A percentile compares a stretch with the other conserved stretches of the same genome.
Conservation (phyloP, 1,284 basidiomycete genomes). For the Cutaneotrichosporon arboriforme region DNA sequence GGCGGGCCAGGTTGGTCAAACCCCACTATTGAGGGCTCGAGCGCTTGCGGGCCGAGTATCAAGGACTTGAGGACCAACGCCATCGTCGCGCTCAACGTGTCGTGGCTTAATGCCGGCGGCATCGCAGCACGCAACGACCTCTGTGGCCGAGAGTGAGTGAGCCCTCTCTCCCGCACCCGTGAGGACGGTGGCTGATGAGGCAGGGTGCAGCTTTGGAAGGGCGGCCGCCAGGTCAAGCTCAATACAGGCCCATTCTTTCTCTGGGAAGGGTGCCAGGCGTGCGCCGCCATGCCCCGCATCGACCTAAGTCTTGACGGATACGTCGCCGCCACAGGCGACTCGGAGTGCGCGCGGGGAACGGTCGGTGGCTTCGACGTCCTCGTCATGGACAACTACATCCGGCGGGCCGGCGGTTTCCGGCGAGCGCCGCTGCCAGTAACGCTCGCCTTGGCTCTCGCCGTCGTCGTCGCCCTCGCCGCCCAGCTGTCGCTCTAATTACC, state of each 20-base stretch:
- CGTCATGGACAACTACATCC: constrained; percentile 14
- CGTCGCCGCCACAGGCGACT: constrained; percentile 11
- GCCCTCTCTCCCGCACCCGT: background rate
- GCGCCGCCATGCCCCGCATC: constrained; percentile 8
- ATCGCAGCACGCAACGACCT: constrained; percentile 5
- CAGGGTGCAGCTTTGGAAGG: constrained; percentile 13
- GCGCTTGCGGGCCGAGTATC: constrained; percentile 14
- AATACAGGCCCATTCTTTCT: constrained; percentile 10
- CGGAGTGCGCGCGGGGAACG: constrained; percentile 6
- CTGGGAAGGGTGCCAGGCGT: constrained; percentile 19
- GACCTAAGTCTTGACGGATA: constrained; percentile 14
- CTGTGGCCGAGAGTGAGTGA: constrained; percentile 17
- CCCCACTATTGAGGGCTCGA: constrained; percentile 4
- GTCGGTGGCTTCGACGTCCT: constrained; percentile 16
- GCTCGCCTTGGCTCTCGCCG: background rate
- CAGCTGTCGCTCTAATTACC: too few species aligned
- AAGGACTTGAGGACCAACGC: constrained; percentile 6
- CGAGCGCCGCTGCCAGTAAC: background rate
- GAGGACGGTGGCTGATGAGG: background rate
- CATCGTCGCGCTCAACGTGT: constrained; percentile 16
- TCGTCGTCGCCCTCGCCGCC: background rate
- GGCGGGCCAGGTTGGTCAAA: constrained; percentile 11
- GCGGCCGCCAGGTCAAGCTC: background rate
- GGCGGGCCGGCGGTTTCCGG: background rate
- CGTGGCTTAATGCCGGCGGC: constrained; percentile 11